Evolutionary conservation across 2,329 filamentous ascomycete species (phyloP), one percentile per base, ranked within the genome.

Genomic region (Hypoxylon sp.): DNA sequence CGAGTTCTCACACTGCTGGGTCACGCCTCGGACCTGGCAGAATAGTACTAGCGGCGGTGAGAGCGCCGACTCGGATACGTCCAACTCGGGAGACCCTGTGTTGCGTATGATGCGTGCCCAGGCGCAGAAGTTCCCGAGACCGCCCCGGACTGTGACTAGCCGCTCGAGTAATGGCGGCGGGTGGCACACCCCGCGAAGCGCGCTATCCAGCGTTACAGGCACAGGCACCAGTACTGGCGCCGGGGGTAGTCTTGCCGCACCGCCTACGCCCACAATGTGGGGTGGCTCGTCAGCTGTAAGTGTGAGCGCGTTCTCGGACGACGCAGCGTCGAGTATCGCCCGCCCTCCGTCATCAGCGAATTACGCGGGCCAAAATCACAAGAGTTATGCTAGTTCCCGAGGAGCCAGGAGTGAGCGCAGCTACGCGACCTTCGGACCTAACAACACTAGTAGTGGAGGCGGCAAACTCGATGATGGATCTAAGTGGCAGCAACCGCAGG

Each of bases 1-100:
- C 68, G 83, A 86, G 73, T 79, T 83, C 17, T 86, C 84, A 2
- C 82, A 88, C 71, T 88, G 86, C 77, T 88, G 86, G 86, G 65
- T 77, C 0, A 80, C 80, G 10, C 80, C 81, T 2, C 79, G 75
- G n/a, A 77, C 74, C 5, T 85, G 85, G 84, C 71, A 75, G 27
- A 72, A 65, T 46, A 66, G 47, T 17, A 15, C 42, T n/a, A 72
- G 69, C 52, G 69, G 59, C 15, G 46, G 48, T 19, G 72, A 74
- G 19, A 67, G 69, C 47, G 70, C 54, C 37, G 75, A 72, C 37
- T 74, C 73, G 3, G 73, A 75, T 29, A 67, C 66, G 1, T 73
- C 72, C 0, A 65, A 60, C 19, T 47, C 66, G 5, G 29, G 51
- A 0, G 74, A 75, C 31, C 74, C 75, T 1, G 69, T 75, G 1